A percentile compares a stretch with the other conserved stretches of the same genome.
Conservation (phyloP, 768 basidiomycete genomes). For the Tephrocybe sp. region DNA sequence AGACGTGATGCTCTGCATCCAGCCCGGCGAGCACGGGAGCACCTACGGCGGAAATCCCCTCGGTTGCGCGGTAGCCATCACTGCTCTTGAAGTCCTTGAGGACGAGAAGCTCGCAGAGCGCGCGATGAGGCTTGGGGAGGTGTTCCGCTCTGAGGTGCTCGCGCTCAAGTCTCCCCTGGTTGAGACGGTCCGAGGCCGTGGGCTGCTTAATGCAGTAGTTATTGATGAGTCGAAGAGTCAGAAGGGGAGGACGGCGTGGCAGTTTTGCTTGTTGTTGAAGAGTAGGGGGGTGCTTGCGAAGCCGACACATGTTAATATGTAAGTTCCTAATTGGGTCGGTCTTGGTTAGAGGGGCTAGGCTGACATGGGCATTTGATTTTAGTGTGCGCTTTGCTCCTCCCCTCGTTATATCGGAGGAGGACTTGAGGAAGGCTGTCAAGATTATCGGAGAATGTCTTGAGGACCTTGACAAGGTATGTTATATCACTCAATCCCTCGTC, state of each 20-base stretch:
- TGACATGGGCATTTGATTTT: not conserved
- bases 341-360: not conserved
- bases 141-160: conserved; percentile 67
- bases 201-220: conserved; percentile 90
- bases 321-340: not conserved
- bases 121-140: conserved; percentile 72
- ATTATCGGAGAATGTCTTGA: conserved; percentile 75
- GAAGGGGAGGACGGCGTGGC: conserved; percentile 89
- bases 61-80: conserved; percentile 93
- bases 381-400: conserved; percentile 98
- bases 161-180: conserved; percentile 70
- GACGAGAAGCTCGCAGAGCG: conserved; percentile 85
- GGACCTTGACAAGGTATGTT: conserved; percentile 76
- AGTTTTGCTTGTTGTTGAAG: conserved; percentile 91
- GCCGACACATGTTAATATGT: conserved; percentile 96
- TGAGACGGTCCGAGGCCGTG: conserved; percentile 77
- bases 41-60: conserved; percentile 97
- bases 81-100: conserved; percentile 86
- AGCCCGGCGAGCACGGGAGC: conserved; percentile 93
- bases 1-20: conserved; percentile 92
- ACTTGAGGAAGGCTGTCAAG: conserved; percentile 68
- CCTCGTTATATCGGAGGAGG: conserved; percentile 88
- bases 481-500: no score
- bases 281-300: conserved; percentile 90
- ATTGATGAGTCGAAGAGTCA: conserved; percentile 80